Conservation (phyloP, 2,329 filamentous ascomycete species). For the Berkeleyomyces rouxiae region DNA sequence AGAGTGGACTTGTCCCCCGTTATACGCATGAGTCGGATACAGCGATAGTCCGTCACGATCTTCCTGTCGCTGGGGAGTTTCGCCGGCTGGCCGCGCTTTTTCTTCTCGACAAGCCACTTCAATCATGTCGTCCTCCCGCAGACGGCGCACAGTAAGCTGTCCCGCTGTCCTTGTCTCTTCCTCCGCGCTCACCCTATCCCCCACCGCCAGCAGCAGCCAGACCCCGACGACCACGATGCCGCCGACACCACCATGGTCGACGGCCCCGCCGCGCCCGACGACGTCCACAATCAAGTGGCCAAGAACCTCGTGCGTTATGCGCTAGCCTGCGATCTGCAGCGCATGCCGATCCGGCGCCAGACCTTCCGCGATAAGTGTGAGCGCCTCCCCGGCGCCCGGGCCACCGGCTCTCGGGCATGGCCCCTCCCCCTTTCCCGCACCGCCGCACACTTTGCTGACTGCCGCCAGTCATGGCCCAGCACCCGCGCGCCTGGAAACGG, state of each 20-base stretch:
- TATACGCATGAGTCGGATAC: too few species aligned
- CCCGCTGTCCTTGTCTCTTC: neutral
- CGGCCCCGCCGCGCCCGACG: constrained; percentile 24
- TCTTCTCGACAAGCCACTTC: neutral
- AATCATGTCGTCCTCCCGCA: neutral
- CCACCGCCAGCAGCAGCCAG: neutral
- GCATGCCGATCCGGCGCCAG: constrained; percentile 41
- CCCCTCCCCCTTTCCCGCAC: neutral
- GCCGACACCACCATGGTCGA: constrained; percentile 23
- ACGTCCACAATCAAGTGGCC: constrained; percentile 34
- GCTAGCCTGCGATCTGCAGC: constrained; percentile 47
- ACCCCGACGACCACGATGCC: neutral
- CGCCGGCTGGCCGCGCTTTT: neutral
- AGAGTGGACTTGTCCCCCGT: too few species aligned
- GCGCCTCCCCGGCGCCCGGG: neutral
- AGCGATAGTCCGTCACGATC: too few species aligned
- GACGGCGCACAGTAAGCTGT: neutral
- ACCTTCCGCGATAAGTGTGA: constrained; percentile 48
- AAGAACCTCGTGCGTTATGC: constrained; percentile 56
- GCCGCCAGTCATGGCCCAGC: constrained; percentile 52
- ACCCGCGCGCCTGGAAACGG: constrained; percentile 52
- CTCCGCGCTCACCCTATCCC: neutral
- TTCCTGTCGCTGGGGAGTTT: too few species aligned
- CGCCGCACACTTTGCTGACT: neutral
- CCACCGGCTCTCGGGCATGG: neutral